Evolutionary conservation across 148 eudicot species (phyloP), one percentile per base, ranked within the genome.

Genomic region (Camellia lanceoleosa): DNA sequence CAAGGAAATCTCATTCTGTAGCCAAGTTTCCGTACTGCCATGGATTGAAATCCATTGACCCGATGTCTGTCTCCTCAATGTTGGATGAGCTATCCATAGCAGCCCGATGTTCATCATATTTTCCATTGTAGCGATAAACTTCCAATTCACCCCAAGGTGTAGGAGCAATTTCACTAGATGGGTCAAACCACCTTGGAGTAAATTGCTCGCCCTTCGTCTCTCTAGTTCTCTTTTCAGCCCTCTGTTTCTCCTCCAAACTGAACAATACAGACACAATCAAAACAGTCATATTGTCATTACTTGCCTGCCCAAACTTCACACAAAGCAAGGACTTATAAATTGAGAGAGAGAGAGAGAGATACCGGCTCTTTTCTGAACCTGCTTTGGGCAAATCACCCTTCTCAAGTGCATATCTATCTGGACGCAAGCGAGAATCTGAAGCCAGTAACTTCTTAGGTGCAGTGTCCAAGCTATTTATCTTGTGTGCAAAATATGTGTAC

Each of bases 131-230:
- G n/a, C 82, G 82, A 71, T 91, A 93, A 18, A 93, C 81, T 80
- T 91, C 95, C 84, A 93, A 68, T 7, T 93, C 97, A 44, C 97
- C 97, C 97, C 97, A 93, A 16, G 94, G 97, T 38, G 94, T 91
- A 23, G 94, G 67, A 54, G 91, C 72, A 82, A 87, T 73, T 79
- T 92, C 94, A 59, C 80, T 82, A 5, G 92, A 84, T 70, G 7
- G 70, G 52, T 90, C 89, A 67, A 92, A 92, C 97, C 97, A 92
- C 83, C 80, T 89, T 14, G 97, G 90, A 10, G 76, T 79, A 77
- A 89, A 92, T 41, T 90, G 69, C 61, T 89, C 85, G 56, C 89
- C 88, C 66, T 89, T 91, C 5, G 92, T 79, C 74, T 92, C 97
- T 64, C 97, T 85, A 19, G 23, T 89, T 82, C 87, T 84, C 86